Percentiles rank a stretch among this genome's conserved stretches.
Evolutionary conservation across 768 basidiomycete genomes (phyloP).

Genomic region (Tylopilus subfusipes): DNA sequence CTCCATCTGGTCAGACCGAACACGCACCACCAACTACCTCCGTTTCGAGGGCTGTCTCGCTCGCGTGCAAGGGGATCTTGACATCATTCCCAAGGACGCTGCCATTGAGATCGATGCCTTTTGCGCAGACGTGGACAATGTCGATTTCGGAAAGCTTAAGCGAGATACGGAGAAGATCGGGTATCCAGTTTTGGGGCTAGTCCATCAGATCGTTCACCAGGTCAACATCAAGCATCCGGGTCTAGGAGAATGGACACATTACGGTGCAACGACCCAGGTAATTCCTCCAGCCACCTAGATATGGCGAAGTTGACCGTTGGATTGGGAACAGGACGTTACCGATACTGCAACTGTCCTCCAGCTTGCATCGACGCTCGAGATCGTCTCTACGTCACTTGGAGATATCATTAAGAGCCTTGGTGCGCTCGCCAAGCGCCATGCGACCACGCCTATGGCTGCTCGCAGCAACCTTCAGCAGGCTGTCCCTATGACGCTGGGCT

Average conservation of each 20-base stretch:
- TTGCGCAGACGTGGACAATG: slow-evolving; percentile 32
- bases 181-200: slow-evolving; percentile 43
- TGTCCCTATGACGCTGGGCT: slow-evolving; percentile 46
- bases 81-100: slow-evolving; percentile 39
- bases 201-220: slow-evolving; percentile 40
- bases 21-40: slow-evolving; percentile 25
- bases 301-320: neutral
- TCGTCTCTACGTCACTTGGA: slow-evolving; percentile 30
- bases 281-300: neutral
- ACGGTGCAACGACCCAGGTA: slow-evolving; percentile 49
- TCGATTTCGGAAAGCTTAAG: slow-evolving; percentile 38
- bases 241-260: slow-evolving; percentile 47
- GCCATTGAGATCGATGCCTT: slow-evolving; percentile 34
- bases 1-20: slow-evolving; percentile 40
- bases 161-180: slow-evolving; percentile 42
- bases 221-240: slow-evolving; percentile 34
- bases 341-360: slow-evolving; percentile 45
- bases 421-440: slow-evolving; percentile 30
- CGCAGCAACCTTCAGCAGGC: slow-evolving; percentile 49
- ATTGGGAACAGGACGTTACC: slow-evolving; percentile 41
- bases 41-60: slow-evolving; percentile 34
- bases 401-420: slow-evolving; percentile 30
- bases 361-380: slow-evolving; percentile 37
- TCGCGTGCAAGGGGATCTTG: slow-evolving; percentile 36
- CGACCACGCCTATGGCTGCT: slow-evolving; percentile 42